Percentiles rank a stretch among this genome's conserved stretches.
phyloP scores from a whole-genome alignment of 2,329 filamentous ascomycete genomes.

The Alternaria arborescens region DNA sequence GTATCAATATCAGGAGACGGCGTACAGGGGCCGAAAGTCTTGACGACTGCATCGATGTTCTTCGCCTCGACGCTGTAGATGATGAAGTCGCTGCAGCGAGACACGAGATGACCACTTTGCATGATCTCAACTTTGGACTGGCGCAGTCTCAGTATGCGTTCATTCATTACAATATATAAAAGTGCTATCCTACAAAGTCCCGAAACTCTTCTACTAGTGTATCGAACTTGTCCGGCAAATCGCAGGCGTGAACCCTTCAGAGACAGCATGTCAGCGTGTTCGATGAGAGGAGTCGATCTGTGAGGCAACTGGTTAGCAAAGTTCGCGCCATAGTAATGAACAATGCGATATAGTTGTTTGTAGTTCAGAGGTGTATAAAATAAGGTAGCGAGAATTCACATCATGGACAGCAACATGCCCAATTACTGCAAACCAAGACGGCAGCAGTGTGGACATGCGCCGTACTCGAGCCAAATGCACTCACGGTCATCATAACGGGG shows the following conservation, averaged over 20 bases:
- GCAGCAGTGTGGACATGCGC: constrained; percentile 68
- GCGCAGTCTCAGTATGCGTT: constrained; percentile 56
- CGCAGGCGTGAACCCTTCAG: constrained; percentile 90
- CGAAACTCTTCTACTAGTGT: constrained; percentile 81
- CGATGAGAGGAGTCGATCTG: constrained; percentile 24
- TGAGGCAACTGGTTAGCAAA: constrained; percentile 48
- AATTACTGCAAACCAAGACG: constrained; percentile 75
- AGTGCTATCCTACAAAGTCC: constrained; percentile 76
- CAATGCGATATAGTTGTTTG: constrained; percentile 27
- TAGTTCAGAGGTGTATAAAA: constrained; percentile 81
- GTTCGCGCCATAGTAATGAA: constrained; percentile 29
- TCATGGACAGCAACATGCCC: constrained; percentile 81
- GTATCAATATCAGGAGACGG: constrained; percentile 23
- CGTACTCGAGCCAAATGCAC: constrained; percentile 99
- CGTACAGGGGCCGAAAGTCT: constrained; percentile 91
- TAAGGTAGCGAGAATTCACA: constrained; percentile 99
- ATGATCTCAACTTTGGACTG: constrained; percentile 85
- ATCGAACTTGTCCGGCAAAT: constrained; percentile 88
- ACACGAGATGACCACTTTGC: constrained; percentile 94
- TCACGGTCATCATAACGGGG: constrained; percentile 92
- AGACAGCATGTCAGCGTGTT: constrained; percentile 31
- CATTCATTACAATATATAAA: constrained; percentile 50
- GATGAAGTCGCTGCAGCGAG: constrained; percentile 95
- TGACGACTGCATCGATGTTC: constrained; percentile 85
- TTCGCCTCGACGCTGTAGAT: constrained; percentile 98